Evolutionary conservation across 225 moss, liverwort and hornwort genomes (phyloP).

Genomic region (Lunularia cruciata): DNA sequence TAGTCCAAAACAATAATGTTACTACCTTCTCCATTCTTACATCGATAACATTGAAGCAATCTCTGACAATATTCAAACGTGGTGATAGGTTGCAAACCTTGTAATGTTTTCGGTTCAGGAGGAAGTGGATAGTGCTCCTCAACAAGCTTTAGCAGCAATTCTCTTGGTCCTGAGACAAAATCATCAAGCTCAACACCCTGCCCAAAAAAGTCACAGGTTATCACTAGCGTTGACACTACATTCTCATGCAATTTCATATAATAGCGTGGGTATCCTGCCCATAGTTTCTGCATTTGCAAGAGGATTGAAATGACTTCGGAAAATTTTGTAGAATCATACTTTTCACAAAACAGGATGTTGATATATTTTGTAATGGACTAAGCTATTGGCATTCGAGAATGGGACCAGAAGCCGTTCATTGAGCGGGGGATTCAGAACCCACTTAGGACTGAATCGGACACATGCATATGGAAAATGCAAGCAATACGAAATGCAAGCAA

Average conservation of each 20-base stretch:
- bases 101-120: slow-evolving; percentile 53
- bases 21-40: not conserved
- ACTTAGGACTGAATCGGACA: no score
- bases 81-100: slow-evolving; percentile 42
- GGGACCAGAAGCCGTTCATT: no score
- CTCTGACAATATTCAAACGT: not conserved
- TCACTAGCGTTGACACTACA: not conserved
- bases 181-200: slow-evolving; percentile 99
- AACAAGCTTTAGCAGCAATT: slow-evolving; percentile 90
- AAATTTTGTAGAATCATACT: no score
- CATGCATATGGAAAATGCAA: no score
- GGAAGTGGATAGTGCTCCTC: slow-evolving; percentile 99
- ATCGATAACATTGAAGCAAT: not conserved
- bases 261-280: no score
- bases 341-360: not conserved
- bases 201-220: slow-evolving; percentile 15
- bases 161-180: slow-evolving; percentile 98
- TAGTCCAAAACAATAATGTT: not conserved
- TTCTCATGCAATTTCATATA: no score
- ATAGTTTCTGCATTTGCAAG: no score
- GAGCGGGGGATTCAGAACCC: no score
- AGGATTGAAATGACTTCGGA: not conserved
- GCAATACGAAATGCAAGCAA: not conserved
- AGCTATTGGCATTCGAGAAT: no score
- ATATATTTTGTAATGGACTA: no score